phyloP scores from a whole-genome alignment of 257 asterid species.

The Jasminum sambac region DNA sequence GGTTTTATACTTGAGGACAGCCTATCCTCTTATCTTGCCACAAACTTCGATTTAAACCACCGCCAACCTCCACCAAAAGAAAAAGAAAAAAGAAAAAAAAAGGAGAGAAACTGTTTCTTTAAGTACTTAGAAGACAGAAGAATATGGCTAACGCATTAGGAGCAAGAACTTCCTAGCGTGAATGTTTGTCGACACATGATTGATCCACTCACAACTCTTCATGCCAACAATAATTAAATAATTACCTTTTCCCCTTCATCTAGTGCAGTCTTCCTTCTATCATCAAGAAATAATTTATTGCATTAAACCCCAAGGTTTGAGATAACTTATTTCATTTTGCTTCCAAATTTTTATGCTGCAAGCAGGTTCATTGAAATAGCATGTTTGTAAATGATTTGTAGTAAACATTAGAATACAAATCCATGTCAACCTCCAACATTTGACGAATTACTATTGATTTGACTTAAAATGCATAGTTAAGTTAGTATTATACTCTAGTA shows the following conservation, averaged over 20 bases:
- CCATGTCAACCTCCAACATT: neutral
- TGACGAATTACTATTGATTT: neutral
- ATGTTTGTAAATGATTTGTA: neutral
- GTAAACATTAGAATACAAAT: neutral
- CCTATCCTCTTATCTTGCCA: neutral
- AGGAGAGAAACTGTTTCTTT: neutral
- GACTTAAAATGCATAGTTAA: neutral
- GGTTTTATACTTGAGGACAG: neutral
- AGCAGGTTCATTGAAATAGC: neutral
- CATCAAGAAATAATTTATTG: neutral
- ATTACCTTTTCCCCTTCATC: neutral
- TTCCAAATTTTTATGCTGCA: neutral
- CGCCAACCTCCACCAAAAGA: too few species aligned
- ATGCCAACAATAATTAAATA: too few species aligned
- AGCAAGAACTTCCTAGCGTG: neutral
- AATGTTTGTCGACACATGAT: neutral
- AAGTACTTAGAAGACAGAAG: neutral
- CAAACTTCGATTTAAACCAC: neutral
- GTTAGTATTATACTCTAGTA: neutral
- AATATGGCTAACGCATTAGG: neutral
- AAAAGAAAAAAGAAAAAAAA: neutral
- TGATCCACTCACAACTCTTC: neutral
- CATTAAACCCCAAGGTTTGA: neutral
- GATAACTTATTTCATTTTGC: neutral
- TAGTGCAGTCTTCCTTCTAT: neutral